Percentiles rank a stretch among this genome's conserved stretches.
These are phyloP conservation scores for Paxillus involutus DNA, from an alignment of 768 basidiomycete species.

Conservation along the genomic window DNA sequence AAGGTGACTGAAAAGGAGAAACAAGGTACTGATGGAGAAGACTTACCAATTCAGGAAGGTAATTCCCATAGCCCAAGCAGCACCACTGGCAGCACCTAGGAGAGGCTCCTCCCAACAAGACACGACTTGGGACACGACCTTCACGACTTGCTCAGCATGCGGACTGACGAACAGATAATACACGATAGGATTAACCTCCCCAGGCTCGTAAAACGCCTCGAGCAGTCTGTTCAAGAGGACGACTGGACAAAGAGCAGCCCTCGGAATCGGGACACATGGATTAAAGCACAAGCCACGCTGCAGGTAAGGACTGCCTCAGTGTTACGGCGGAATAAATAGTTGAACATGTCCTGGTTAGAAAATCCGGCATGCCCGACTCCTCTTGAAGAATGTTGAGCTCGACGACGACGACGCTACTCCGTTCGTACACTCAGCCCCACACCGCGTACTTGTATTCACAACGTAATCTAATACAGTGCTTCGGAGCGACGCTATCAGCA, in stretches of 20 bases:
- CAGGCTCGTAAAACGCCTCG: conserved; percentile 59
- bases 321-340: neutral
- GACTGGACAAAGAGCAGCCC: conserved; percentile 32
- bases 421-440: conserved; percentile 32
- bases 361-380: conserved; percentile 54
- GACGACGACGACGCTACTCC: conserved; percentile 43
- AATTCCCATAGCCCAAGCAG: conserved; percentile 17
- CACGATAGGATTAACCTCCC: conserved; percentile 72
- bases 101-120: neutral
- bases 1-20: neutral
- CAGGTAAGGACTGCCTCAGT: conserved; percentile 43
- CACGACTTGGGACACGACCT: neutral
- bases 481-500: conserved; percentile 45
- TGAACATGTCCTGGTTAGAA: conserved; percentile 26
- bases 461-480: conserved; percentile 30
- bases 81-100: no score
- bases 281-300: conserved; percentile 52
- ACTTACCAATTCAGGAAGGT: conserved; percentile 17
- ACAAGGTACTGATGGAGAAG: neutral
- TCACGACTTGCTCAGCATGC: conserved; percentile 21
- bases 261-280: conserved; percentile 40
- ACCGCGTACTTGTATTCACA: neutral
- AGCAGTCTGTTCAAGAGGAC: conserved; percentile 45
- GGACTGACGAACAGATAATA: conserved; percentile 27
- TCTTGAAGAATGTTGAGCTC: conserved; percentile 59